phyloP scores from a whole-genome alignment of 2,329 filamentous ascomycete genomes.

The Claviceps cyperi region DNA sequence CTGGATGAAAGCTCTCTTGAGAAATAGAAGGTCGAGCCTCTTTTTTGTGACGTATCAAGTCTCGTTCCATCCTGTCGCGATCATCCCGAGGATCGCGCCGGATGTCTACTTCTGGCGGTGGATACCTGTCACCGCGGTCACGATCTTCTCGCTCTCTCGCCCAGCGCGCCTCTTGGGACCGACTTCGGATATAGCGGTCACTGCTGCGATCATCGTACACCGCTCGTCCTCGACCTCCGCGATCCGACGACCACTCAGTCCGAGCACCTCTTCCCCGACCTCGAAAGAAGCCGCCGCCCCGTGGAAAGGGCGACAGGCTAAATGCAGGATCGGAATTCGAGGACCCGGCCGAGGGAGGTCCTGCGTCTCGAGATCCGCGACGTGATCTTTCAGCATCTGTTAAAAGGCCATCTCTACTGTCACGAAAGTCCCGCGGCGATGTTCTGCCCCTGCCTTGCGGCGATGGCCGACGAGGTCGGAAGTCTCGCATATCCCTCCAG shows the following conservation, averaged over 20 bases:
- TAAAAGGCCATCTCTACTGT: conserved; percentile 41
- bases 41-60: conserved; percentile 33
- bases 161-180: conserved; percentile 51
- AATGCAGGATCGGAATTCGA: conserved; percentile 54
- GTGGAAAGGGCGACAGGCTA: conserved; percentile 33
- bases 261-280: conserved; percentile 36
- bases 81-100: conserved; percentile 33
- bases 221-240: conserved; percentile 42
- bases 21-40: conserved; percentile 32
- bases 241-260: conserved; percentile 25
- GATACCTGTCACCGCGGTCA: conserved; percentile 29
- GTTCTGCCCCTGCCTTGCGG: conserved; percentile 45
- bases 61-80: conserved; percentile 29
- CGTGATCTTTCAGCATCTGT: conserved; percentile 55
- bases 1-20: conserved; percentile 31
- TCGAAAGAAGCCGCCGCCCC: conserved; percentile 40
- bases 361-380: conserved; percentile 53
- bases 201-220: conserved; percentile 44
- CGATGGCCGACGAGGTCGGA: conserved; percentile 40
- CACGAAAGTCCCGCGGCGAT: conserved; percentile 52
- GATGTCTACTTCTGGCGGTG: conserved; percentile 22
- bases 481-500: conserved; percentile 26
- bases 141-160: conserved; percentile 41
- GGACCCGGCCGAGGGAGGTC: conserved; percentile 56
- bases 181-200: conserved; percentile 48